Evolutionary conservation across 441 rosid genomes (phyloP).

Genomic region (Pelargonium cotyledonis): DNA sequence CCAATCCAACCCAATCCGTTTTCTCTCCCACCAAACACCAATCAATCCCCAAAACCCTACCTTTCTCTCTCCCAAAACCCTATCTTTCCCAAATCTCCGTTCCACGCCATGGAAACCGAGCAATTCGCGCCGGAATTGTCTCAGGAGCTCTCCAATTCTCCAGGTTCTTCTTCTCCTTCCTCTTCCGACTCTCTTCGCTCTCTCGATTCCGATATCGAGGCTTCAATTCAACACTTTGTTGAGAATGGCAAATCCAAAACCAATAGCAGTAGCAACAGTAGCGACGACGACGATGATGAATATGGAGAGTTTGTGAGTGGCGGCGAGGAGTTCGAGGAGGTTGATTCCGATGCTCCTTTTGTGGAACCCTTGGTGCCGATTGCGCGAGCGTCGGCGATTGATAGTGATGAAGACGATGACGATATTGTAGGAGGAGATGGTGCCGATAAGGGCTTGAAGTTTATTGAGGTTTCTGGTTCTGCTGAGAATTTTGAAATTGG

Average conservation of each 20-base stretch:
- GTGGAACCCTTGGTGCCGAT: neutral
- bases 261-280: neutral
- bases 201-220: neutral
- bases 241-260: neutral
- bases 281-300: no score
- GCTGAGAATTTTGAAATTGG: neutral
- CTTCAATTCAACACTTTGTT: neutral
- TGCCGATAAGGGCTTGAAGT: neutral
- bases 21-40: conserved; percentile 1
- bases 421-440: conserved; percentile 3
- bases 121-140: neutral
- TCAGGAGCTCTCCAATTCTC: neutral
- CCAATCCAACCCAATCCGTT: neutral
- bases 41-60: neutral
- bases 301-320: neutral
- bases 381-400: neutral
- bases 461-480: neutral
- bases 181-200: neutral
- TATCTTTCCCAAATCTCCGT: neutral
- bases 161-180: neutral
- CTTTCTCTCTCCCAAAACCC: neutral
- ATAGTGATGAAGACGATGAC: conserved; percentile 1
- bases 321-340: neutral
- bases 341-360: neutral
- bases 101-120: neutral